These are phyloP conservation scores for Coccomyxa sp. DNA, from an alignment of 139 green algal species.

Conservation along the genomic window DNA sequence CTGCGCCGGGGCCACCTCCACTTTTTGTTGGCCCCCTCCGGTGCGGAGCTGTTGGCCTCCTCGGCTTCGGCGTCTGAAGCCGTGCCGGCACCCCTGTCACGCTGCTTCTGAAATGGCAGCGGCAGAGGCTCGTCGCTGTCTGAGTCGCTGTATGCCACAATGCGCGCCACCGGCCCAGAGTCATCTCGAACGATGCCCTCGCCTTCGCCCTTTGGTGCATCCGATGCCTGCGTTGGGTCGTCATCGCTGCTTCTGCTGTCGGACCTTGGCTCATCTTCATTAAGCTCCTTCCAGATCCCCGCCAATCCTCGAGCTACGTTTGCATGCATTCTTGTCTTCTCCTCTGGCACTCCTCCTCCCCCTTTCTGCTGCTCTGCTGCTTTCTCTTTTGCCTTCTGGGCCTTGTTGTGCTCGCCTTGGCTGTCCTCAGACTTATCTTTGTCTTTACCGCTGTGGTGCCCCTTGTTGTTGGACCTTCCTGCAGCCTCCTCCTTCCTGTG, in stretches of 20 bases:
- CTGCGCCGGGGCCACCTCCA: too few relatives aligned
- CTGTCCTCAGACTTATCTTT: neutral
- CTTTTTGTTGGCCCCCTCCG: too few relatives aligned
- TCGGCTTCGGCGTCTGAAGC: too few relatives aligned
- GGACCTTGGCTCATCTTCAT: neutral
- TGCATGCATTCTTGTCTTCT: neutral
- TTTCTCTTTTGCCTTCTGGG: neutral
- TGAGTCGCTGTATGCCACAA: constrained; percentile 21
- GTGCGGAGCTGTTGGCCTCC: too few relatives aligned
- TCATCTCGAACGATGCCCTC: too few relatives aligned
- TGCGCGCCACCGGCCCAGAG: constrained; percentile 6
- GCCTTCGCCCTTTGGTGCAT: neutral
- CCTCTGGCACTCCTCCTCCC: constrained; percentile 2
- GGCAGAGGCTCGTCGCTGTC: constrained; percentile 6
- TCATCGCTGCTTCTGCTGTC: neutral
- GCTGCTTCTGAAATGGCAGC: neutral
- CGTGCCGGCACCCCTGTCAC: too few relatives aligned
- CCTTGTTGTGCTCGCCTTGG: constrained; percentile 12
- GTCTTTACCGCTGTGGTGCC: neutral
- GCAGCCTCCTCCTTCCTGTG: neutral
- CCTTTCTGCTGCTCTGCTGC: constrained; percentile 1
- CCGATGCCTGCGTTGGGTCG: neutral
- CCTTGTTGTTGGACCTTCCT: neutral
- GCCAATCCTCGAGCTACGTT: neutral
- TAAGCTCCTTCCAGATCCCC: neutral